phyloP scores from a whole-genome alignment of 2,329 filamentous ascomycete genomes.

The Fusarium virguliforme region DNA sequence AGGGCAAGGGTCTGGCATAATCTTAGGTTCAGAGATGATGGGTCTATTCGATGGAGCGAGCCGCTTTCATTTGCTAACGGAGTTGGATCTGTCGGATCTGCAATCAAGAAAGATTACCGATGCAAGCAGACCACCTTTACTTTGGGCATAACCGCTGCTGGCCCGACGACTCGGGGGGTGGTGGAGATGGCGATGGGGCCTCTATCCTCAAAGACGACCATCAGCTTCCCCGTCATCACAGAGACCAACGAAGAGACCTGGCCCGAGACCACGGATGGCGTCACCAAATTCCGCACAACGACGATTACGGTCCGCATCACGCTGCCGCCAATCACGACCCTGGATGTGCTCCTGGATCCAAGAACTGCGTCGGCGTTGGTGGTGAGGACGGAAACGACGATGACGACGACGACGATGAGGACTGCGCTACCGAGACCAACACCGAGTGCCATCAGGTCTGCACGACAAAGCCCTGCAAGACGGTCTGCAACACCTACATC shows the following conservation, averaged over 20 bases:
- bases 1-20: not conserved
- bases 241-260: slow-evolving; percentile 30
- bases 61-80: not conserved
- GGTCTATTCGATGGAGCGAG: not conserved
- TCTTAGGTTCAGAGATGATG: slow-evolving; percentile 1
- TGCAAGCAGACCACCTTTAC: not conserved
- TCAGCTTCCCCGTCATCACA: slow-evolving; percentile 28
- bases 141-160: slow-evolving; percentile 1
- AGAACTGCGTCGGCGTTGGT: slow-evolving; percentile 24
- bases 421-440: slow-evolving; percentile 34
- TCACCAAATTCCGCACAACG: slow-evolving; percentile 27
- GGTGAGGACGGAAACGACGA: slow-evolving; percentile 7
- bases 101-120: not conserved
- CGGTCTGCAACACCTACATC: slow-evolving; percentile 30
- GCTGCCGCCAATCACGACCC: slow-evolving; percentile 24
- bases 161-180: not conserved
- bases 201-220: slow-evolving; percentile 28
- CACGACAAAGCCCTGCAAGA: slow-evolving; percentile 21
- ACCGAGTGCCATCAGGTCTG: slow-evolving; percentile 33
- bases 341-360: slow-evolving; percentile 20
- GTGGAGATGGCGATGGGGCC: not conserved
- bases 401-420: slow-evolving; percentile 19
- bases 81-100: not conserved
- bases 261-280: slow-evolving; percentile 27
- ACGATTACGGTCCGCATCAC: slow-evolving; percentile 36